Evolutionary conservation across 1,284 basidiomycete species (phyloP), one percentile per base, ranked within the genome.

Genomic region (Apiotrichum sp.): DNA sequence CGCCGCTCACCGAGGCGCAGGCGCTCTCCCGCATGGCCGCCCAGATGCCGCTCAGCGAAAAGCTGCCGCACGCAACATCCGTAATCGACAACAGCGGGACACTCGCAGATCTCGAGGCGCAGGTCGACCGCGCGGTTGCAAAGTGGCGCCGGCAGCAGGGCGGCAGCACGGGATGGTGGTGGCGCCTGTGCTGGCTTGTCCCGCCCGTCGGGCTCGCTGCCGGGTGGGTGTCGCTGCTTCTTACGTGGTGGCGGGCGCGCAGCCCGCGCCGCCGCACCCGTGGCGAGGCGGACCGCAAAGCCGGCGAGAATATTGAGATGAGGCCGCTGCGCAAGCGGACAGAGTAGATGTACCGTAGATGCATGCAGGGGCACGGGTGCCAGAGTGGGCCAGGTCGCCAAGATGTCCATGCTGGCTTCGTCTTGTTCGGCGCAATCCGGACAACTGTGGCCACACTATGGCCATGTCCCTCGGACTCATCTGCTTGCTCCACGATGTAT

Each of bases 41-140:
- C 0, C 95, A 98, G 73, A 76, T 91, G 52, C 82, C 89, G 0
- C 86, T 98, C 38, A 71, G 82, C 1, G 78, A 84, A 31, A 98
- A 98, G 74, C 78, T 92, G 6, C 67, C 78, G 9, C 93, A 89
- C 66, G 93, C 93, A 1, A 91, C 96, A 68, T 72, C 85, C 41
- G 84, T 97, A 44, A 76, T 98, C 38, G 92, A 97, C 77, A 98
- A 98, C 72, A 89, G 88, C 5, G 88, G 89, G 2, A 80, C 85
- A 0, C 76, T 80, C 4, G 71, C 80, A 38, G 89, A 91, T 52
- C 79, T 95, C 2, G 80, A 86, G 39, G 69, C 71, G 0, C 87
- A 93, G 63, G 84, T 96, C 10, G 81, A 84, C 51, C 69, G 77
- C 1, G 80, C 92, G 41, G 81, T 95, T 63, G 74, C 47, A 68